phyloP scores from a whole-genome alignment of 2,329 filamentous ascomycete genomes.

The Ascochyta clinopodiicola region DNA sequence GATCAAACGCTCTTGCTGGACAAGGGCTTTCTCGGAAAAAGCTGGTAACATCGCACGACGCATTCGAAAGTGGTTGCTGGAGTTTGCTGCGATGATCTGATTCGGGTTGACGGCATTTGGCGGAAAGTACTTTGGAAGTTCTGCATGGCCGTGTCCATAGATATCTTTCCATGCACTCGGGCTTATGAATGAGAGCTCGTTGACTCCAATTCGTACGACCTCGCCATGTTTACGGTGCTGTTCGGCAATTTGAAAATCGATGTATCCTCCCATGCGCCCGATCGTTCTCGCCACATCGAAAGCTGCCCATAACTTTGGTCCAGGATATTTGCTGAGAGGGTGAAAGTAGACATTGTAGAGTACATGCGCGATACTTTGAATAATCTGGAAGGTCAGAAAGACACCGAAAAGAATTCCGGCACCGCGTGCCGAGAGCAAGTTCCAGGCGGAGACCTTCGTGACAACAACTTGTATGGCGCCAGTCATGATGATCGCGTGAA shows the following conservation, averaged over 20 bases:
- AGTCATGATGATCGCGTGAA: neutral
- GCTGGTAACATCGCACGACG: conserved; percentile 51
- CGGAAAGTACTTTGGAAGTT: conserved; percentile 21
- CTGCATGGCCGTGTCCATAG: conserved; percentile 35
- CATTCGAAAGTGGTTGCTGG: conserved; percentile 47
- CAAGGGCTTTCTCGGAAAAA: conserved; percentile 22
- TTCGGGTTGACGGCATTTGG: conserved; percentile 37
- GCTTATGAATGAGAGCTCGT: conserved; percentile 51
- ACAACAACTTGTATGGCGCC: neutral
- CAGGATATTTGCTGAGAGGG: conserved; percentile 53
- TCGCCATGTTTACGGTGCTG: conserved; percentile 51
- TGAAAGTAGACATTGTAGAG: conserved; percentile 38
- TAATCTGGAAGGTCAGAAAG: neutral
- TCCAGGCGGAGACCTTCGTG: neutral
- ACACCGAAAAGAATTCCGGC: neutral
- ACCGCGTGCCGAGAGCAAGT: neutral
- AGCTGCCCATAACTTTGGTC: conserved; percentile 47
- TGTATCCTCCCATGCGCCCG: conserved; percentile 31
- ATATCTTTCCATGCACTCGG: conserved; percentile 46
- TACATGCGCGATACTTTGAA: neutral
- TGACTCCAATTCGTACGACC: conserved; percentile 50
- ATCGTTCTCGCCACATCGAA: conserved; percentile 44
- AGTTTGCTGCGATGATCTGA: conserved; percentile 41
- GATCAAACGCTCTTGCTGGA: conserved; percentile 22
- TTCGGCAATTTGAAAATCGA: conserved; percentile 27